These are phyloP conservation scores for Glycine tomentella DNA, from an alignment of 306 rosid species.

Conservation along the genomic window DNA sequence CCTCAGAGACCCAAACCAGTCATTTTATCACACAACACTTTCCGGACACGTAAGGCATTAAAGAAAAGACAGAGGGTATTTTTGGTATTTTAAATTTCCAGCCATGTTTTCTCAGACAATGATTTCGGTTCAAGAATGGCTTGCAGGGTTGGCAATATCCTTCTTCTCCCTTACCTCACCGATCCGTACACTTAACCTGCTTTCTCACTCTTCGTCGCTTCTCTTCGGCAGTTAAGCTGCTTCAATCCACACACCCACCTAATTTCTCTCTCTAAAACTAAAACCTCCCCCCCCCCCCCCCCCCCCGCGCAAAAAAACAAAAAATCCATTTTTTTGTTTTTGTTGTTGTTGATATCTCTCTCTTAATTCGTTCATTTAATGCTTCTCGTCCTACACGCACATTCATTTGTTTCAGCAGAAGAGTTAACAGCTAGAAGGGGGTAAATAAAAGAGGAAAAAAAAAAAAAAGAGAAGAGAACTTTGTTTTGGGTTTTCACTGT, in stretches of 20 bases:
- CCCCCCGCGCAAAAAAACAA: no score
- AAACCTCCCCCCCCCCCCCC: not conserved
- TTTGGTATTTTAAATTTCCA: not conserved
- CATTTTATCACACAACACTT: conserved; percentile 29
- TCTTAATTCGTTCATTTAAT: conserved; percentile 59
- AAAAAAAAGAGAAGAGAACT: no score
- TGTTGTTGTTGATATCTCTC: conserved; percentile 31
- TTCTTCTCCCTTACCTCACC: conserved; percentile 56
- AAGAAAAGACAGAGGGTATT: conserved; percentile 23
- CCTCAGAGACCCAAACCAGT: conserved; percentile 38
- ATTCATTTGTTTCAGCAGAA: conserved; percentile 40
- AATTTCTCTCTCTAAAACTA: conserved; percentile 44
- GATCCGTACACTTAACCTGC: conserved; percentile 50
- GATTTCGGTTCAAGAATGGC: conserved; percentile 76
- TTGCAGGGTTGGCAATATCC: conserved; percentile 92
- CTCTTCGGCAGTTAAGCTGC: conserved; percentile 79
- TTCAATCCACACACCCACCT: conserved; percentile 61
- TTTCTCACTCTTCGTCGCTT: conserved; percentile 39
- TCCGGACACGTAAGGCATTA: conserved; percentile 46
- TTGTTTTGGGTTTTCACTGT: conserved; percentile 23
- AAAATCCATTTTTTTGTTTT: not conserved
- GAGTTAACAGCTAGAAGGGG: conserved; percentile 5
- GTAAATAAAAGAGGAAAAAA: not conserved
- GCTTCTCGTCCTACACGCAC: conserved; percentile 39
- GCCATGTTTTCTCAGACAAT: conserved; percentile 37